Percentiles rank a stretch among this genome's conserved stretches.
phyloP scores from a whole-genome alignment of 2,329 filamentous ascomycete species.

The Diaporthe velutina region DNA sequence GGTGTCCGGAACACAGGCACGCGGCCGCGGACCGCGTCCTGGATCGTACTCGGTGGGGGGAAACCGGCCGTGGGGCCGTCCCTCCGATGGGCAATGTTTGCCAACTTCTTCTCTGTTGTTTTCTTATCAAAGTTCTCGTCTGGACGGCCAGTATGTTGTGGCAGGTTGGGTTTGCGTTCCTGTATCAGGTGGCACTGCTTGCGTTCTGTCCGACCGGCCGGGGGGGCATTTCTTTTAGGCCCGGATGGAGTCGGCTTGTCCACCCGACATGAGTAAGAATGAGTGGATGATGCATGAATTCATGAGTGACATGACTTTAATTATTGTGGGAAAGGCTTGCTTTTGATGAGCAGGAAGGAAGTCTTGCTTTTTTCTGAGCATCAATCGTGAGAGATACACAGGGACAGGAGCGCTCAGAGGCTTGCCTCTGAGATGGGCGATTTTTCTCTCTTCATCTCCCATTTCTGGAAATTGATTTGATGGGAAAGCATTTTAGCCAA shows the following conservation, averaged over 20 bases:
- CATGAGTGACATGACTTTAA: slow-evolving; percentile 4
- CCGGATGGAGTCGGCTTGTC: background rate
- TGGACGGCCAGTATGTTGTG: background rate
- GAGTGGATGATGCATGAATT: slow-evolving; percentile 9
- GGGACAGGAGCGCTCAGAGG: background rate
- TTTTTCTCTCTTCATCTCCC: background rate
- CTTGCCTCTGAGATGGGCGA: background rate
- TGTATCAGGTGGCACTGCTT: slow-evolving; percentile 16
- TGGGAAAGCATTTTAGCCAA: background rate
- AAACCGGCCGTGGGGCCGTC: background rate
- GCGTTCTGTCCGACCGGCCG: background rate
- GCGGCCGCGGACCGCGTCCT: slow-evolving; percentile 4
- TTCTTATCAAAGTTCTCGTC: background rate
- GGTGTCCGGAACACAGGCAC: background rate
- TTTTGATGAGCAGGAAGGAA: background rate
- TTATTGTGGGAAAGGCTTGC: background rate
- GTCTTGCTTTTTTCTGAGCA: background rate
- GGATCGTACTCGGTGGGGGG: background rate
- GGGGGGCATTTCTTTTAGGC: background rate
- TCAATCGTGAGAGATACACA: background rate
- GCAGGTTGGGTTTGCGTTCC: background rate
- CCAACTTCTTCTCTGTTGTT: background rate
- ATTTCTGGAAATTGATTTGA: slow-evolving; percentile 2
- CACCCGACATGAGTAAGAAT: background rate
- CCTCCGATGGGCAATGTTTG: background rate